Evolutionary conservation across 2,329 filamentous ascomycete genomes (phyloP).

Genomic region (Beauveria brongniartii): DNA sequence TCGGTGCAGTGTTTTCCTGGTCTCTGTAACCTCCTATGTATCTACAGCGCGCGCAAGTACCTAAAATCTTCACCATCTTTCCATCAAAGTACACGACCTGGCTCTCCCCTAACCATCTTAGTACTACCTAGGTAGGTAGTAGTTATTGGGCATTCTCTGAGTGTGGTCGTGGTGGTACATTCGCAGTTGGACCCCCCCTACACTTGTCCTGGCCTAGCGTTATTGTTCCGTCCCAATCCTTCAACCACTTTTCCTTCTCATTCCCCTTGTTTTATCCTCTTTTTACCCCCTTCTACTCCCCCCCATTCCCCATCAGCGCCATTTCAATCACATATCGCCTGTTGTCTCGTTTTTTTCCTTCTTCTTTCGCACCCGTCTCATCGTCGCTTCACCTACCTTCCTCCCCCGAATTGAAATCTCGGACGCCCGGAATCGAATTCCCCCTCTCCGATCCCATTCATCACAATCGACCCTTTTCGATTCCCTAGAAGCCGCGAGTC

Average conservation of each 20-base stretch:
- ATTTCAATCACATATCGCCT: constrained; percentile 6
- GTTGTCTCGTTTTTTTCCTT: neutral
- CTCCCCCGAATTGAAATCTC: neutral
- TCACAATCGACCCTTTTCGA: neutral
- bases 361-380: neutral
- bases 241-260: constrained; percentile 3
- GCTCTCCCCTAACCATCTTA: neutral
- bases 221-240: constrained; percentile 9
- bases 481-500: neutral
- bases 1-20: neutral
- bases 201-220: neutral
- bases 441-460: neutral
- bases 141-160: too few relatives aligned
- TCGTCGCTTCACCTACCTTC: neutral
- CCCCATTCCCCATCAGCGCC: neutral
- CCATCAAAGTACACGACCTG: neutral
- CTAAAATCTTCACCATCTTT: neutral
- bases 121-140: too few relatives aligned
- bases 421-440: neutral
- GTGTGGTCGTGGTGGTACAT: too few relatives aligned
- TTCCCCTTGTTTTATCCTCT: constrained; percentile 5
- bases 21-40: neutral
- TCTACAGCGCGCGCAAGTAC: neutral
- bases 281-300: neutral
- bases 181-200: too few relatives aligned